phyloP scores from a whole-genome alignment of 495 filamentous ascomycete genomes.

The Evansstolkia leycettana region DNA sequence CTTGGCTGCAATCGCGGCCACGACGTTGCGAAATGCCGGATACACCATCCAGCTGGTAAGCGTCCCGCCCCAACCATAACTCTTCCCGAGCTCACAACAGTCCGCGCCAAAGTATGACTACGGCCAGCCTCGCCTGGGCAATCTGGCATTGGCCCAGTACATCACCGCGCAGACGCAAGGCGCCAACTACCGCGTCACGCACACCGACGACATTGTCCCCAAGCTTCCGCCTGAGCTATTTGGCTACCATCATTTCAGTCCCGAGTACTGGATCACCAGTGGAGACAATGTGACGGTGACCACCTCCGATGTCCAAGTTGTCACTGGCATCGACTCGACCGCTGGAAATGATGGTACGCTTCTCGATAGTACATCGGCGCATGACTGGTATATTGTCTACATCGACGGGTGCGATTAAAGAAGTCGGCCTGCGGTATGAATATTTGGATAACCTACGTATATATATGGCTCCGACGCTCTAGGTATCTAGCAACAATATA shows the following conservation, averaged over 20 bases:
- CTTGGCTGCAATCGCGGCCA: conserved; percentile 44
- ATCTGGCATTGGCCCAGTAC: conserved; percentile 35
- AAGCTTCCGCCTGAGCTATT: conserved; percentile 39
- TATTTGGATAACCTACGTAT: too few species aligned
- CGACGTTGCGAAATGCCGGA: conserved; percentile 36
- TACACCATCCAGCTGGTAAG: conserved; percentile 14
- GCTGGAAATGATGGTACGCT: conserved; percentile 18
- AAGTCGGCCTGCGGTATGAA: too few species aligned
- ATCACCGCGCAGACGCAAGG: conserved; percentile 30
- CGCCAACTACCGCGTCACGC: conserved; percentile 49
- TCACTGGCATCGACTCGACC: conserved; percentile 14
- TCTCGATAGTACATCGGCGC: conserved; percentile 12
- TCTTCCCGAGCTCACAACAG: conserved; percentile 1
- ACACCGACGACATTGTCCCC: conserved; percentile 50
- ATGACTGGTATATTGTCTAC: conserved; percentile 31
- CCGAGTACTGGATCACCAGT: conserved; percentile 48
- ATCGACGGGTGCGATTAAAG: conserved; percentile 9
- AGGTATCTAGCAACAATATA: too few species aligned
- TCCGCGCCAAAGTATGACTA: conserved; percentile 39
- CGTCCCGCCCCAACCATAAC: too few species aligned
- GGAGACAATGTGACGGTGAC: conserved; percentile 19
- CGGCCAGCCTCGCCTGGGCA: conserved; percentile 52
- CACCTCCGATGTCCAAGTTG: conserved; percentile 14
- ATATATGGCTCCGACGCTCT: too few species aligned
- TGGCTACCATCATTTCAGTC: conserved; percentile 47